Evolutionary conservation across 2,329 filamentous ascomycete species (phyloP).

Genomic region (Zalaria sp.): DNA sequence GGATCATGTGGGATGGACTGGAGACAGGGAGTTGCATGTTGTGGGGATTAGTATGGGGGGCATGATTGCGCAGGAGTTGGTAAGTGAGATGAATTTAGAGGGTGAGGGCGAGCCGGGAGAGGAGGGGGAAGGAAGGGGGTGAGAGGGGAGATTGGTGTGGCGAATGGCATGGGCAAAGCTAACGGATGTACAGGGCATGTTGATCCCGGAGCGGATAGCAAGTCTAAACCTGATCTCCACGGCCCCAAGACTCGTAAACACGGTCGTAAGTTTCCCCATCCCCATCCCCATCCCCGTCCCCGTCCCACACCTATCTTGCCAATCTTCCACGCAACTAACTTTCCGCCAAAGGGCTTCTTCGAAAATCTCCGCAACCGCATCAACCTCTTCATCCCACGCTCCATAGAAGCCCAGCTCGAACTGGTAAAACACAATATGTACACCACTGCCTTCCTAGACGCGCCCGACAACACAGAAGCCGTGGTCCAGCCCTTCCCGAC

Average conservation of each 20-base stretch:
- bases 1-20: constrained; percentile 55
- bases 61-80: constrained; percentile 82
- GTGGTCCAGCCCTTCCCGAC: constrained; percentile 44
- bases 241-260: constrained; percentile 32
- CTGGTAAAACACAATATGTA: constrained; percentile 56
- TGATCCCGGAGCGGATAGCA: constrained; percentile 34
- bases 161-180: not conserved
- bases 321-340: too few species aligned
- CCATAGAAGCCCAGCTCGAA: constrained; percentile 50
- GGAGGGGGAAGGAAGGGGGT: too few species aligned
- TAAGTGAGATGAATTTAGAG: constrained; percentile 15
- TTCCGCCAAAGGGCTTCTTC: constrained; percentile 25
- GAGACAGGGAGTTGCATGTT: constrained; percentile 47
- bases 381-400: constrained; percentile 52
- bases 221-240: constrained; percentile 38
- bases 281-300: too few species aligned
- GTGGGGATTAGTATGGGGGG: constrained; percentile 75
- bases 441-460: constrained; percentile 44
- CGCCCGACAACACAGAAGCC: constrained; percentile 40
- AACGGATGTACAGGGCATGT: constrained; percentile 14
- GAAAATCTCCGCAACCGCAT: constrained; percentile 49
- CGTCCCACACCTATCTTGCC: too few species aligned
- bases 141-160: too few species aligned
- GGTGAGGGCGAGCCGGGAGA: too few species aligned
- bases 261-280: constrained; percentile 11